These are phyloP conservation scores for Trifolium dubium DNA, from an alignment of 306 rosid species.

Conservation along the genomic window DNA sequence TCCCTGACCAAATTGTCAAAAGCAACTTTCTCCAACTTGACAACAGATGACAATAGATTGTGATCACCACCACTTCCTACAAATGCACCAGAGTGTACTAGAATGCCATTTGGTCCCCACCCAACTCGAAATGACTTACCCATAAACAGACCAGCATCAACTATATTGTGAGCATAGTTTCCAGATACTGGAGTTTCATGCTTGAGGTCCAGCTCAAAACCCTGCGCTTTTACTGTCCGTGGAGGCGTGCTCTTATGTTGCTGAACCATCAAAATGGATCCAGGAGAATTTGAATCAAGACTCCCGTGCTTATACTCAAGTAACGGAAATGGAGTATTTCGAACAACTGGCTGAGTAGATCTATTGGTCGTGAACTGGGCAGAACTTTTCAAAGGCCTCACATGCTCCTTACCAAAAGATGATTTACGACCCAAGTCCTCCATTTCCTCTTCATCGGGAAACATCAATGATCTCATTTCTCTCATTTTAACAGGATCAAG, in stretches of 20 bases:
- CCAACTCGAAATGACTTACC: constrained; percentile 96
- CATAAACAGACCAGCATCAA: constrained; percentile 98
- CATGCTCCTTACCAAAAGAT: constrained; percentile 57
- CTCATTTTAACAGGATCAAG: constrained; percentile 92
- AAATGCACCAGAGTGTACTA: constrained; percentile 80
- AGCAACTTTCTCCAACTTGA: constrained; percentile 87
- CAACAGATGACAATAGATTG: constrained; percentile 69
- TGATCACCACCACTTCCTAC: constrained; percentile 60
- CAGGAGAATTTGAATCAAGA: constrained; percentile 70
- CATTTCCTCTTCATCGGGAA: constrained; percentile 58
- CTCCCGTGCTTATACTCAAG: constrained; percentile 82
- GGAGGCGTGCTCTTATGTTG: constrained; percentile 67
- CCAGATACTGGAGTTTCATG: constrained; percentile 71
- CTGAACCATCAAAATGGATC: constrained; percentile 83
- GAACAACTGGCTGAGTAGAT: constrained; percentile 60
- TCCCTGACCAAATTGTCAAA: constrained; percentile 85
- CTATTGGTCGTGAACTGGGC: constrained; percentile 53
- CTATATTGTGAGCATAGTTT: constrained; percentile 67
- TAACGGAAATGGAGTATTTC: constrained; percentile 89
- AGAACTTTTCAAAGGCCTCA: constrained; percentile 57
- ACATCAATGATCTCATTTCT: constrained; percentile 93
- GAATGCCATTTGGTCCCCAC: constrained; percentile 97
- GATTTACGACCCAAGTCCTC: constrained; percentile 55
- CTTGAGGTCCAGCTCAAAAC: constrained; percentile 76
- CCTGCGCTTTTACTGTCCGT: constrained; percentile 64